These are phyloP conservation scores for Lentinula detonsa DNA, from an alignment of 768 basidiomycete genomes.

Conservation along the genomic window DNA sequence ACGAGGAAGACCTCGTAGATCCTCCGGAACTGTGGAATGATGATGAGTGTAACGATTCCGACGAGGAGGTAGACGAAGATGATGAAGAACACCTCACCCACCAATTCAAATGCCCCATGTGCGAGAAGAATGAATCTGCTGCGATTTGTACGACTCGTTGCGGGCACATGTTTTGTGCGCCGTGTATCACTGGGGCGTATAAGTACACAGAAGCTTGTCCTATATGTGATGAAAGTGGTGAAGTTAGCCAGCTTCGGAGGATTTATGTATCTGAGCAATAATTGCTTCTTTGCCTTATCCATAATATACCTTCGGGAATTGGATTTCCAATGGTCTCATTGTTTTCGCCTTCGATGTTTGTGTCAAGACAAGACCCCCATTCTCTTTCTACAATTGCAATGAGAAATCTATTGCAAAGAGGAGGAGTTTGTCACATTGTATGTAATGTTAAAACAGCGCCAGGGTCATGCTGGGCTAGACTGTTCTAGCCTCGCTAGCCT, in stretches of 20 bases:
- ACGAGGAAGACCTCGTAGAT: constrained; percentile 1
- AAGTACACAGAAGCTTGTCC: constrained; percentile 1
- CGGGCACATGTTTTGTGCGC: constrained; percentile 5
- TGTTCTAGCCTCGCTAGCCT: constrained; percentile 6
- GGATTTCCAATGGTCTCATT: too few species aligned
- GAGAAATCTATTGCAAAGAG: too few species aligned
- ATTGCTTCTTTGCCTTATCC: background rate
- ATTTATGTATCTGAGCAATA: background rate
- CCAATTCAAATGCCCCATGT: constrained; percentile 3
- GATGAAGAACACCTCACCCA: background rate
- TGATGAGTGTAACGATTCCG: background rate
- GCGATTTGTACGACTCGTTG: constrained; percentile 1
- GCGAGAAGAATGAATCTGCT: background rate
- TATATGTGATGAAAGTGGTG: background rate
- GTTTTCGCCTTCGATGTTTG: too few species aligned
- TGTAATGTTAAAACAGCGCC: too few species aligned
- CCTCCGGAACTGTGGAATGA: background rate
- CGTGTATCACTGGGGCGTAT: background rate
- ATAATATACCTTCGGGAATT: too few species aligned
- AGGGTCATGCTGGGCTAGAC: too few species aligned
- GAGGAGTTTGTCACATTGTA: too few species aligned
- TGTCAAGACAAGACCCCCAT: too few species aligned
- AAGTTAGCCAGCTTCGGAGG: background rate
- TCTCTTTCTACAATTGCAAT: too few species aligned
- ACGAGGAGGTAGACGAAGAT: background rate